Evolutionary conservation across 148 eudicot species (phyloP).

Genomic region (Persicaria tinctoria): DNA sequence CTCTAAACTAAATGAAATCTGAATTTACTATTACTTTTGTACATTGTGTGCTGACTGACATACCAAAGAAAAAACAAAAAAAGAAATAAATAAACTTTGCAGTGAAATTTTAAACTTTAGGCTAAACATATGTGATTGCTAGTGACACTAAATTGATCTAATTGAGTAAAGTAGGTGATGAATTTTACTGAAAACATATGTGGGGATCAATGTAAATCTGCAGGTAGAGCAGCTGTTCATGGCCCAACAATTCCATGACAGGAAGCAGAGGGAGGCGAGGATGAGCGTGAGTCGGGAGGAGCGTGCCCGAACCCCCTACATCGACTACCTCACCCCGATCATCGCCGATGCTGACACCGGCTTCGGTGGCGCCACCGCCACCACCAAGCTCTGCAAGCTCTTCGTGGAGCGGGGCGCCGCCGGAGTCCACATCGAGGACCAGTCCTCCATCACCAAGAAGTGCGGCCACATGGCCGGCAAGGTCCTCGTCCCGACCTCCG

Average conservation of each 20-base stretch:
- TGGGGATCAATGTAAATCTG: not conserved
- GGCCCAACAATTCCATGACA: slow-evolving; percentile 68
- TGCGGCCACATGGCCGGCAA: slow-evolving; percentile 89
- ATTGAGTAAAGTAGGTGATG: not conserved
- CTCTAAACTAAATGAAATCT: not conserved
- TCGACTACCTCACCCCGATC: slow-evolving; percentile 68
- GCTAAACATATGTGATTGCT: not conserved
- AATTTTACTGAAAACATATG: no score
- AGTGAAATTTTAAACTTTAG: no score
- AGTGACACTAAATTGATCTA: not conserved
- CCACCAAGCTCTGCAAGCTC: slow-evolving; percentile 75
- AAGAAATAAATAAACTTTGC: no score
- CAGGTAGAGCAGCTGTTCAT: slow-evolving; percentile 57
- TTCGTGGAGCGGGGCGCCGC: slow-evolving; percentile 82
- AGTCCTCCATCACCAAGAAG: slow-evolving; percentile 70
- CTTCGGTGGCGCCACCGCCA: slow-evolving; percentile 79
- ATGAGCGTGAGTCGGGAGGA: slow-evolving; percentile 64
- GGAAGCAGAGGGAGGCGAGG: slow-evolving; percentile 71
- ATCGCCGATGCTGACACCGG: slow-evolving; percentile 85
- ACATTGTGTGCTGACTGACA: no score
- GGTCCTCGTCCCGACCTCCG: slow-evolving; percentile 53
- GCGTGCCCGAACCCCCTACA: slow-evolving; percentile 47
- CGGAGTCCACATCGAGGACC: slow-evolving; percentile 81
- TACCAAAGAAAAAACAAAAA: no score
- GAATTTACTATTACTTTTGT: no score